These are phyloP conservation scores for Kazachstania bromeliacearum DNA, from an alignment of 805 yeast species.

Conservation along the genomic window DNA sequence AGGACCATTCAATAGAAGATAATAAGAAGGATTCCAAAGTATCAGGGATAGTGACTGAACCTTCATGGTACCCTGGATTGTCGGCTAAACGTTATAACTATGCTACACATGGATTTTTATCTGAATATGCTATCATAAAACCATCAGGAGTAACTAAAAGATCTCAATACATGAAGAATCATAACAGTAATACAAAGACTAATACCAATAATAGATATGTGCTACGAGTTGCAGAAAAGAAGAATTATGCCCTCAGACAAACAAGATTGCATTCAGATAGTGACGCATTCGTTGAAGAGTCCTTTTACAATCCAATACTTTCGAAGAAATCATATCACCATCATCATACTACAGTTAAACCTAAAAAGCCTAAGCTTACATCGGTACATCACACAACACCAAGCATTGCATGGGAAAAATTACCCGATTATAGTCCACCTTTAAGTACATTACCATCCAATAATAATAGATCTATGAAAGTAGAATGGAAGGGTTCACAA, in stretches of 20 bases:
- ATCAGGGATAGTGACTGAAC: slow-evolving; percentile 13
- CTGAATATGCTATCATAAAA: slow-evolving; percentile 19
- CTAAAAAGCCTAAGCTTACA: not conserved
- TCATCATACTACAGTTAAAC: not conserved
- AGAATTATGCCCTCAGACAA: too few species aligned
- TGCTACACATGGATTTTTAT: slow-evolving; percentile 15
- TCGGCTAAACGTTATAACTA: slow-evolving; percentile 12
- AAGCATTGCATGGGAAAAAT: slow-evolving; percentile 49
- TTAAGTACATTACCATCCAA: slow-evolving; percentile 49
- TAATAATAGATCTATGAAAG: slow-evolving; percentile 60
- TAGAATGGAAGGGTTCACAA: slow-evolving; percentile 97
- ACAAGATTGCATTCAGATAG: too few species aligned
- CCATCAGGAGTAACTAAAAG: too few species aligned
- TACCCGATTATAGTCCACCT: slow-evolving; percentile 75
- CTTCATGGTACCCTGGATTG: slow-evolving; percentile 15
- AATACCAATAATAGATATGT: too few species aligned
- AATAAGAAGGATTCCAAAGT: not conserved
- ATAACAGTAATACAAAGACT: too few species aligned
- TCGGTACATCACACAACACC: slow-evolving; percentile 10
- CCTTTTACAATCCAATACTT: slow-evolving; percentile 2
- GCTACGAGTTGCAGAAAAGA: too few species aligned
- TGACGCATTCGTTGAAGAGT: not conserved
- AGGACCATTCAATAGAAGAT: slow-evolving; percentile 4
- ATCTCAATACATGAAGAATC: too few species aligned
- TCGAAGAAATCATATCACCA: slow-evolving; percentile 2